These are phyloP conservation scores for Botryosphaeria agaves DNA, from an alignment of 2,329 filamentous ascomycete species.

Conservation along the genomic window DNA sequence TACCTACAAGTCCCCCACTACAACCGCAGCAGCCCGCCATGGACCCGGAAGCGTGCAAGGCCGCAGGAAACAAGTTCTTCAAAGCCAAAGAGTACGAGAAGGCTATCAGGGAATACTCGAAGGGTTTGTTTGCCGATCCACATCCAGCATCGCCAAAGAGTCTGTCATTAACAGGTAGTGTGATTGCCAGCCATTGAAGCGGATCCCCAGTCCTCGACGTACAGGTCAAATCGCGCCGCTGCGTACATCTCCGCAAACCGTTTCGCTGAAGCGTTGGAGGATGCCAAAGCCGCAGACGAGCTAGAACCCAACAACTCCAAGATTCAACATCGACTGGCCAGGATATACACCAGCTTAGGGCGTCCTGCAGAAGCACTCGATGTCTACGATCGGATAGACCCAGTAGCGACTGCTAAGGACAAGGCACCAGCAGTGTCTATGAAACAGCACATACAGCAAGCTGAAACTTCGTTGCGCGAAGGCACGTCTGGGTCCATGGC, in stretches of 20 bases:
- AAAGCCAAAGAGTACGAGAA: conserved; percentile 81
- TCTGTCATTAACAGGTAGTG: conserved; percentile 3
- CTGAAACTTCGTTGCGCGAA: conserved; percentile 56
- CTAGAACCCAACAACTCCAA: conserved; percentile 77
- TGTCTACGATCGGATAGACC: conserved; percentile 65
- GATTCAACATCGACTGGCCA: conserved; percentile 70
- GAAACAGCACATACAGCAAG: conserved; percentile 64
- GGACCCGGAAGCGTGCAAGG: conserved; percentile 83
- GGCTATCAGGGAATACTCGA: conserved; percentile 85
- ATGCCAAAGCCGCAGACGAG: conserved; percentile 67
- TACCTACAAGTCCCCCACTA: conserved; percentile 29
- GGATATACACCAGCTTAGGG: conserved; percentile 78
- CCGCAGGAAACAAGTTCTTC: conserved; percentile 89
- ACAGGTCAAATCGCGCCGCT: conserved; percentile 86
- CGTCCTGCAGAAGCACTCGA: conserved; percentile 73
- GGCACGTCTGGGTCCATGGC: conserved; percentile 81
- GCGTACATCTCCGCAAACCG: conserved; percentile 79
- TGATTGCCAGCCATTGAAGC: conserved; percentile 66
- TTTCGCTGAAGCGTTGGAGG: conserved; percentile 66
- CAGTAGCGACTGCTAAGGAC: conserved; percentile 70
- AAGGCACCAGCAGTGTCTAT: conserved; percentile 68
- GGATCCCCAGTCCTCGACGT: conserved; percentile 71
- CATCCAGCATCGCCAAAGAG: too few relatives aligned
- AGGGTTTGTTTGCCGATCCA: conserved; percentile 44
- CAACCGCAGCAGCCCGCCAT: conserved; percentile 32